These are phyloP conservation scores for Mycena rebaudengoi DNA, from an alignment of 768 basidiomycete genomes.

Conservation along the genomic window DNA sequence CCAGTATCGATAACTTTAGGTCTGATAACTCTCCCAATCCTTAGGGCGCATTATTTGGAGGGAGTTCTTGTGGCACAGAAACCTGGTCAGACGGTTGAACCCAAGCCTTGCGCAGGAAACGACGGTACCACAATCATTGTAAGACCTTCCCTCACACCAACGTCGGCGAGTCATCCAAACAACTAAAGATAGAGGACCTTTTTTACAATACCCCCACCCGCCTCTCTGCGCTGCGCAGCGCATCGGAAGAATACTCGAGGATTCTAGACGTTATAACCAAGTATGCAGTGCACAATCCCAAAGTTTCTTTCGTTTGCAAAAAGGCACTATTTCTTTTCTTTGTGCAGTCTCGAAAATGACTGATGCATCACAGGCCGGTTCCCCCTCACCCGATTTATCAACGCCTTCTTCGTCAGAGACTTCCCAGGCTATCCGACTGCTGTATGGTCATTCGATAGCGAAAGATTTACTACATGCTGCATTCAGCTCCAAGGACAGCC, in stretches of 20 bases:
- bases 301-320: slow-evolving; percentile 88
- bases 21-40: slow-evolving; percentile 4
- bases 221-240: slow-evolving; percentile 81
- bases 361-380: slow-evolving; percentile 63
- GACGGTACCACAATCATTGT: slow-evolving; percentile 93
- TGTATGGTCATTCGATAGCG: slow-evolving; percentile 84
- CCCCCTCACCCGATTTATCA: slow-evolving; percentile 79
- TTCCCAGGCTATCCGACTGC: slow-evolving; percentile 73
- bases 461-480: slow-evolving; percentile 72
- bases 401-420: slow-evolving; percentile 76
- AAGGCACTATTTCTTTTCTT: slow-evolving; percentile 61
- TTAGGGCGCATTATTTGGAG: slow-evolving; percentile 84
- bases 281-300: slow-evolving; percentile 94
- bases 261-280: slow-evolving; percentile 92
- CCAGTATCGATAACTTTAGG: not conserved
- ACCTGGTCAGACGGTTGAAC: slow-evolving; percentile 74
- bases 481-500: slow-evolving; percentile 34
- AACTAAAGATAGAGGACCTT: slow-evolving; percentile 85
- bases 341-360: slow-evolving; percentile 11
- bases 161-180: not conserved
- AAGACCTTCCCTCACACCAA: slow-evolving; percentile 31
- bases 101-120: slow-evolving; percentile 92
- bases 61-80: slow-evolving; percentile 77
- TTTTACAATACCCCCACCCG: slow-evolving; percentile 95
- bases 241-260: slow-evolving; percentile 91